Conservation (phyloP, 305 asterid species). For the Ruellia speciosa region DNA sequence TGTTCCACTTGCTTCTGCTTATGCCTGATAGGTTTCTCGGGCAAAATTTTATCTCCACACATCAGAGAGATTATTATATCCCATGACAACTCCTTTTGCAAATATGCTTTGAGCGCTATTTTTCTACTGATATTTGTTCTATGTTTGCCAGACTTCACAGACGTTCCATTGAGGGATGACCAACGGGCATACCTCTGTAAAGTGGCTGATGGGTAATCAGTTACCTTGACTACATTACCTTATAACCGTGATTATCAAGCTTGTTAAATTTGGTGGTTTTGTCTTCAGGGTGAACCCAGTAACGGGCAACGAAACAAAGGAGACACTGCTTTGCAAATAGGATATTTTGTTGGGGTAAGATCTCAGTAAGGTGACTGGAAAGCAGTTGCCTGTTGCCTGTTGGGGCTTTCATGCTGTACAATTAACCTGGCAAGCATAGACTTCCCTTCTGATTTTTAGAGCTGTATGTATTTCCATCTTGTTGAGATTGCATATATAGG, state of each 20-base stretch:
- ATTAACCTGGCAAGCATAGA: background rate
- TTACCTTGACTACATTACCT: background rate
- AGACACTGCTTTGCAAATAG: constrained; percentile 74
- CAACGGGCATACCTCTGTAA: constrained; percentile 83
- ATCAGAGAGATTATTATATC: too few relatives aligned
- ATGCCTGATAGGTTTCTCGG: too few relatives aligned
- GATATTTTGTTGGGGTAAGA: background rate
- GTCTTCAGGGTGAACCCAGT: constrained; percentile 52
- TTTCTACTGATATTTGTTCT: background rate
- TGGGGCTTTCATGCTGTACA: background rate
- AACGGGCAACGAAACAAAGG: constrained; percentile 81
- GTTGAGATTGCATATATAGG: background rate
- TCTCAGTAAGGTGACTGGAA: background rate
- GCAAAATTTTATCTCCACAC: too few relatives aligned
- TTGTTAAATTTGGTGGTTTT: constrained; percentile 2
- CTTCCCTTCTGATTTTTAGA: background rate
- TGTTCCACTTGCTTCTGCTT: too few relatives aligned
- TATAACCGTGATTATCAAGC: background rate
- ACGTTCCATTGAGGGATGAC: constrained; percentile 90
- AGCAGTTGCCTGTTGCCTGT: background rate
- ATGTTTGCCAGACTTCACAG: constrained; percentile 56
- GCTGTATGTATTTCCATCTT: background rate
- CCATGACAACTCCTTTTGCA: too few relatives aligned
- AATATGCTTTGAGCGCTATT: background rate
- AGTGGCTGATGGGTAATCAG: constrained; percentile 64